Conservation (phyloP, 2,329 filamentous ascomycete species). For the Botrytis elliptica region DNA sequence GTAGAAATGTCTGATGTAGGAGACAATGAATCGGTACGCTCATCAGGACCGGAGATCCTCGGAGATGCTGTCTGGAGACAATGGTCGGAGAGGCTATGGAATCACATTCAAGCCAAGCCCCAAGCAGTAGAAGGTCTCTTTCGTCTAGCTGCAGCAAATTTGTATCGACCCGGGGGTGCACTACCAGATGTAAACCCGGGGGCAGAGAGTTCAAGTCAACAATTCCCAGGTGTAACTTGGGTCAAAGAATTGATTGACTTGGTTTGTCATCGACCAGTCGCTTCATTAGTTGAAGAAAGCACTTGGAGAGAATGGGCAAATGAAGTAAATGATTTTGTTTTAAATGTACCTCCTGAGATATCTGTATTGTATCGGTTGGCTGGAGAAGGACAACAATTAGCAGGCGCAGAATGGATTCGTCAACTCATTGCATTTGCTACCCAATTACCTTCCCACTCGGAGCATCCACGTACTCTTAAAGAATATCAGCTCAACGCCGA, state of each 20-base stretch:
- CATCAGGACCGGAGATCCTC: not conserved
- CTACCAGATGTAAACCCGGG: not conserved
- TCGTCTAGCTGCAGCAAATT: slow-evolving; percentile 13
- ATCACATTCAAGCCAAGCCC: slow-evolving; percentile 5
- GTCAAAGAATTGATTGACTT: not conserved
- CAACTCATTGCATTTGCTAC: slow-evolving; percentile 6
- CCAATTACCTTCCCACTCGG: not conserved
- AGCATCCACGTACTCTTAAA: not conserved
- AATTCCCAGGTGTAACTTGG: slow-evolving; percentile 12
- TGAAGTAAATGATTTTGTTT: not conserved
- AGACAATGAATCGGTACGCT: too few relatives aligned
- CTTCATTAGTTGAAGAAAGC: not conserved
- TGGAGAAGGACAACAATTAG: not conserved
- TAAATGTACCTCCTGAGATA: not conserved
- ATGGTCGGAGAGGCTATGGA: slow-evolving; percentile 6
- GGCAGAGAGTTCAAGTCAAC: not conserved
- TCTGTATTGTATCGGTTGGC: not conserved
- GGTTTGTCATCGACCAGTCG: not conserved
- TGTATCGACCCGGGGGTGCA: slow-evolving; percentile 2
- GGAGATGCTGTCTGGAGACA: slow-evolving; percentile 11
- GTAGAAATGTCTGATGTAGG: not conserved
- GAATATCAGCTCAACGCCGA: not conserved
- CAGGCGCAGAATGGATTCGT: slow-evolving; percentile 17
- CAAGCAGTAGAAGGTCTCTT: slow-evolving; percentile 11
- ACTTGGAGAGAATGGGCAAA: not conserved